phyloP scores from a whole-genome alignment of 2,329 filamentous ascomycete species.

The Claviceps paspali region DNA sequence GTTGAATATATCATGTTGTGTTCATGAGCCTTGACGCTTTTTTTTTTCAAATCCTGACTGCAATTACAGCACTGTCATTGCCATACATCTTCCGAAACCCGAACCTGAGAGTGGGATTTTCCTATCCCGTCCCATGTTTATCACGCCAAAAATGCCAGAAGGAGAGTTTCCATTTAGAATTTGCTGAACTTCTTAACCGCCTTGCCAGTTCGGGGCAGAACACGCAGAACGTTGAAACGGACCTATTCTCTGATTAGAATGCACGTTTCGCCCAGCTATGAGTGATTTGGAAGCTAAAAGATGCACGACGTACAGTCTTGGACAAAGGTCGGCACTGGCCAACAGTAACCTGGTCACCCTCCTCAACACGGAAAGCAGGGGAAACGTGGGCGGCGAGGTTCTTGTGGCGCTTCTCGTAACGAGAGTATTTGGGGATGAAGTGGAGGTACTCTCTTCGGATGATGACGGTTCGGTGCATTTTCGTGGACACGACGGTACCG shows the following conservation, averaged over 20 bases:
- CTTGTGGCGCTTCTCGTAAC: constrained; percentile 99
- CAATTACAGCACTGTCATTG: constrained; percentile 30
- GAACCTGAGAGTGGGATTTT: constrained; percentile 22
- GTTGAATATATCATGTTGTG: constrained; percentile 12
- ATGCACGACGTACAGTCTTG: constrained; percentile 79
- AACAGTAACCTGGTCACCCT: constrained; percentile 98
- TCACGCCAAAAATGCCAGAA: constrained; percentile 41
- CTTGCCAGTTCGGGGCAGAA: constrained; percentile 95
- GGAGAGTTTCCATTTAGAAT: constrained; percentile 60
- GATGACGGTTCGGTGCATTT: constrained; percentile 99
- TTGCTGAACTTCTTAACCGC: constrained; percentile 95
- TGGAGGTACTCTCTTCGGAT: constrained; percentile 99
- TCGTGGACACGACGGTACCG: constrained; percentile 97
- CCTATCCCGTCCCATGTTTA: constrained; percentile 27
- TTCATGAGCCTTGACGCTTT: constrained; percentile 18
- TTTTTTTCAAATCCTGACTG: constrained; percentile 25
- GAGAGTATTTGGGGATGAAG: constrained; percentile 98
- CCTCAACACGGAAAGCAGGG: constrained; percentile 98
- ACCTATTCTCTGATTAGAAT: constrained; percentile 40
- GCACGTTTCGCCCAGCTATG: neutral
- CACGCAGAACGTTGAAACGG: constrained; percentile 98
- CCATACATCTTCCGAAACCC: constrained; percentile 26
- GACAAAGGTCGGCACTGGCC: constrained; percentile 97
- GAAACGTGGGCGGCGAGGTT: constrained; percentile 98
- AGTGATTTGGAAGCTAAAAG: neutral